Evolutionary conservation across 106 monocot species (phyloP).

Genomic region (Gastrodia elata): DNA sequence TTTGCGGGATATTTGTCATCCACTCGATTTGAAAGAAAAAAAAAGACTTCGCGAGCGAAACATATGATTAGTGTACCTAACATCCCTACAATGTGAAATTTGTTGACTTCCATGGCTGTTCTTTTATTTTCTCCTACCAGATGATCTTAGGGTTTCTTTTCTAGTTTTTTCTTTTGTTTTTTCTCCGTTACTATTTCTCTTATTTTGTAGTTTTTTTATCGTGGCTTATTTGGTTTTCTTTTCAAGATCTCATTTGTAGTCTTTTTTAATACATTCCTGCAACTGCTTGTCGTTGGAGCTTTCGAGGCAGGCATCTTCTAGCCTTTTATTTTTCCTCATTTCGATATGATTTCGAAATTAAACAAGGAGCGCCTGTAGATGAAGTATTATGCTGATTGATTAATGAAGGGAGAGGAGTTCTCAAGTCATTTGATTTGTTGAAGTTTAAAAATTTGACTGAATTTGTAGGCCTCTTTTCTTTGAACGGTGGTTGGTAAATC

Average conservation of each 20-base stretch:
- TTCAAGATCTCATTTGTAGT: background rate
- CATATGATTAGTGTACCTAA: background rate
- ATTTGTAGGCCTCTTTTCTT: background rate
- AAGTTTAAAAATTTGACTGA: background rate
- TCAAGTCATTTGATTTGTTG: background rate
- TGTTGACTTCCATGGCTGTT: too few relatives aligned
- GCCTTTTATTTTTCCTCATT: background rate
- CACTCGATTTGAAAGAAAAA: background rate
- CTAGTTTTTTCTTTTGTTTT: background rate
- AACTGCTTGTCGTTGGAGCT: background rate
- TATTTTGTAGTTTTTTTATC: background rate
- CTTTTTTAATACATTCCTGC: background rate
- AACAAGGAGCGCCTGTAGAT: too few relatives aligned
- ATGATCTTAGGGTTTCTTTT: background rate
- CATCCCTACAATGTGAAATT: background rate
- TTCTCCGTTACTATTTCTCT: background rate
- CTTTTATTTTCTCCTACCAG: background rate
- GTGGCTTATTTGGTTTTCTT: background rate
- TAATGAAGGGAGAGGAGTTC: background rate
- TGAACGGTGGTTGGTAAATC: background rate
- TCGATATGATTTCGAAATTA: background rate
- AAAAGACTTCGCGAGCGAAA: background rate
- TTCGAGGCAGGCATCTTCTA: background rate
- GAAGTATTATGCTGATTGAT: background rate
- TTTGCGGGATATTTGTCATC: background rate